These are phyloP conservation scores for Coemansia sp. DNA, from an alignment of 192 early-diverging fungal genomes.

Conservation along the genomic window DNA sequence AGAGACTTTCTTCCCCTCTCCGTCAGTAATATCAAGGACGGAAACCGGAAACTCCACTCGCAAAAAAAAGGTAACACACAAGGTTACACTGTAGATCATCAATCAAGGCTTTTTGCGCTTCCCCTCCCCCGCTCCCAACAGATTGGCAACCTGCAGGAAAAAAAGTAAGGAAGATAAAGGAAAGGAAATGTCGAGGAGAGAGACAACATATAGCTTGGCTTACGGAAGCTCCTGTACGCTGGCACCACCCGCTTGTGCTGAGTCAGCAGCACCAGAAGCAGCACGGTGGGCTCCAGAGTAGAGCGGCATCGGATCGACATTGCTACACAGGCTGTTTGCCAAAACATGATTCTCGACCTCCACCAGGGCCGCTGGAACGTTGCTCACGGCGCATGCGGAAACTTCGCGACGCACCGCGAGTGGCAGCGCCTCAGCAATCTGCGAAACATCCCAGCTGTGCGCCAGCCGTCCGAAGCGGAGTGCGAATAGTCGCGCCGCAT, in stretches of 20 bases:
- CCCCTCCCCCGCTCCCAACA: too few relatives aligned
- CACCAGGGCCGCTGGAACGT: constrained; percentile 19
- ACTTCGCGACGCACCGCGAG: not conserved
- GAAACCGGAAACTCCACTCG: too few relatives aligned
- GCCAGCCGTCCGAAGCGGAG: constrained; percentile 12
- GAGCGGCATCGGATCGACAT: not conserved
- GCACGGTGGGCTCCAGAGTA: too few relatives aligned
- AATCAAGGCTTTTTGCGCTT: too few relatives aligned
- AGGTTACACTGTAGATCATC: too few relatives aligned
- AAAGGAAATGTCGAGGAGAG: too few relatives aligned
- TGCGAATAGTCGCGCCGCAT: constrained; percentile 12
- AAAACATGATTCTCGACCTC: constrained; percentile 23
- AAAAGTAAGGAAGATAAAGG: too few relatives aligned
- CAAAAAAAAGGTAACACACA: too few relatives aligned
- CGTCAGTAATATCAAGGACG: too few relatives aligned
- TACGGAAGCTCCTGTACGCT: not conserved
- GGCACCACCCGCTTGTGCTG: not conserved
- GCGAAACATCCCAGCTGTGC: constrained; percentile 18
- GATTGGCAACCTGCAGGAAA: too few relatives aligned
- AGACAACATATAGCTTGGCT: not conserved
- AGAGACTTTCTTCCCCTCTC: too few relatives aligned
- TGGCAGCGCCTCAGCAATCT: constrained; percentile 19
- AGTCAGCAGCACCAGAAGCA: not conserved
- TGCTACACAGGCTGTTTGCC: constrained; percentile 16
- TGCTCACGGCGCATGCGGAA: constrained; percentile 10